Evolutionary conservation across 129 eudicot genomes (phyloP).

Genomic region (Pulicaria dysenterica): DNA sequence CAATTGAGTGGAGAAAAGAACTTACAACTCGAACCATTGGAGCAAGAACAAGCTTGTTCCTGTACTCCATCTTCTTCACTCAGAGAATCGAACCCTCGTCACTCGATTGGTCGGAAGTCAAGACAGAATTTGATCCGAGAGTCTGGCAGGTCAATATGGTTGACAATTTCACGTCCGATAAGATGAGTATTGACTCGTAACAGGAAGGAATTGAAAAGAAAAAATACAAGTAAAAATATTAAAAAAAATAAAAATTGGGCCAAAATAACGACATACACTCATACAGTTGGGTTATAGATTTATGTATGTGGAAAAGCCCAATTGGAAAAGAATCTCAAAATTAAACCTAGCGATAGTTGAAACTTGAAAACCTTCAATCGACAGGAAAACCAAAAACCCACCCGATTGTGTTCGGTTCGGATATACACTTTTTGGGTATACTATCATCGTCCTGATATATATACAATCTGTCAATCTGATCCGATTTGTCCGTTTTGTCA

Average conservation of each 20-base stretch:
- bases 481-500: too few species aligned
- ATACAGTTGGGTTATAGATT: background rate
- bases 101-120: conserved; percentile 17
- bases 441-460: too few species aligned
- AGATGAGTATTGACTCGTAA: background rate
- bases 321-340: background rate
- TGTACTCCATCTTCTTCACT: conserved; percentile 69
- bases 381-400: too few species aligned
- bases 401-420: too few species aligned
- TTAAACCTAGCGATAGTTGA: too few species aligned
- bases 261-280: background rate
- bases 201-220: background rate
- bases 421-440: too few species aligned
- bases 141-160: conserved; percentile 32
- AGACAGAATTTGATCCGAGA: conserved; percentile 6
- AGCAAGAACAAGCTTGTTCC: conserved; percentile 83
- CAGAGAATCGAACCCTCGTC: conserved; percentile 19
- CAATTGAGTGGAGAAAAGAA: conserved; percentile 3
- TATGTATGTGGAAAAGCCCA: conserved; percentile 1
- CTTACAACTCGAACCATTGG: conserved; percentile 99
- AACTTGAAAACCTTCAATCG: too few species aligned
- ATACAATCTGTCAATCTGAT: too few species aligned
- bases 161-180: background rate
- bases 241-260: conserved; percentile 1
- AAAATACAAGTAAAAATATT: too few species aligned